Evolutionary conservation across 495 filamentous ascomycete genomes (phyloP), one percentile per base, ranked within the genome.

Genomic region (Trichoderma gamsii): DNA sequence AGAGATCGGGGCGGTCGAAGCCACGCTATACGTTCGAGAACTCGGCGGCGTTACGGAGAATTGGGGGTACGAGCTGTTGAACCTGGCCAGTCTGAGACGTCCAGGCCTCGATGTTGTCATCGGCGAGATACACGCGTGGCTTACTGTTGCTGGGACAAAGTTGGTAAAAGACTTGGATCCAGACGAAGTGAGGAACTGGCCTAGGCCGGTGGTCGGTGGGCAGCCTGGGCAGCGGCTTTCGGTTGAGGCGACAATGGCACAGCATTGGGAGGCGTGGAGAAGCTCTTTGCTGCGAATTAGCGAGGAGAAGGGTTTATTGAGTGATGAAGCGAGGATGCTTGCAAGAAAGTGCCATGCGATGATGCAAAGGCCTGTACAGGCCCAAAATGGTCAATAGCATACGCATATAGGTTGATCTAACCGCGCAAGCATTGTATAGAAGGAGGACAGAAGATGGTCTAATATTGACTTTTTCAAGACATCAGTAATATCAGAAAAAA

Each of bases 101-200:
- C n/a, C 51, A n/a, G 51, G 51, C 1, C 51, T 56, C 1, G 51
- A 56, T 6, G 51, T 56, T 25, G n/a, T 56, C 51, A 56, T 56
- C 3, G 21, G n/a, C 51, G n/a, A 56, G 51, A 56, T 56, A 56
- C 51, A 56, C n/a, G 16, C 51, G 1, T 56, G 51, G 51, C 51
- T 56, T 56, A 56, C 21, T 6, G 51, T 56, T 11, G 51, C n/a
- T 0, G 51, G n/a, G 8, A 25, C n/a, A 56, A 56, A 25, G 6
- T 16, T 56, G 2, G 3, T 56, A 11, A 25, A 56, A 11, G 51
- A 56, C 8, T 11, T 56, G 51, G 8, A 25, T 23, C 51, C 51
- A 21, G 21, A 25, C n/a, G 51, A 56, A n/a, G 51, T 56, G 4
- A 56, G 51, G 51, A 56, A 56, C n/a, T 56, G 51, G 51, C n/a